Evolutionary conservation across 2,329 filamentous ascomycete genomes (phyloP), one percentile per base, ranked within the genome.

Genomic region (Juglanconis oblonga): DNA sequence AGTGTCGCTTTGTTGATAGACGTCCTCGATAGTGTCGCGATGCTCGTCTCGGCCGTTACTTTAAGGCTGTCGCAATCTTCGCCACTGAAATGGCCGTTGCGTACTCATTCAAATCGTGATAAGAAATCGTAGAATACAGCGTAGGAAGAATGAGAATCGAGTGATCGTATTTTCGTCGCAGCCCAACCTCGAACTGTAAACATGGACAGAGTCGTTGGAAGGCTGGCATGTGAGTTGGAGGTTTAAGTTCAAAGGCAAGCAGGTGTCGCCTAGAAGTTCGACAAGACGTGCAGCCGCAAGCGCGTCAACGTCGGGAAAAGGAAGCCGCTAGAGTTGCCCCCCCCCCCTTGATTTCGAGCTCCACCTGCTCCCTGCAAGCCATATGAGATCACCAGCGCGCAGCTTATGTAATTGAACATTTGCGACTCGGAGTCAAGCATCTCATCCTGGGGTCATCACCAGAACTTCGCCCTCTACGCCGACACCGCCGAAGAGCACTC

Each of bases 341-440:
- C 45, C 11, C 51, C 48, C 38, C 40, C 49, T 33, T 38, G n/a
- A 48, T 32, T 42, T 50, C 38, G 31, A 14, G 48, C 48, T 24
- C 17, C 32, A 33, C 48, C 3, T 50, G 50, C 24, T 24, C 24
- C 32, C 32, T 35, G 50, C 50, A 14, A 9, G 29, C 14, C 32
- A 40, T 29, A 42, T 62, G 60, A 59, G 57, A 59, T 62, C 60
- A 62, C 60, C 35, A 44, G 47, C 35, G 36, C 38, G 11, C 32
- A 13, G 61, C 52, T 62, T 60, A 62, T 51, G 49, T 62, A 62
- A 62, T 45, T 24, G 33, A 2, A 42, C 33, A 29, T 50, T 57
- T 60, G 56, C 36, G 36, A 36, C 32, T 32, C n/a, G 31, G 36
- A 40, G n/a, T 51, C 57, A 50, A 33, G 55, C 61, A 62, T 62